phyloP scores from a whole-genome alignment of 176 grass and related monocot species.

The Oryza australiensis region DNA sequence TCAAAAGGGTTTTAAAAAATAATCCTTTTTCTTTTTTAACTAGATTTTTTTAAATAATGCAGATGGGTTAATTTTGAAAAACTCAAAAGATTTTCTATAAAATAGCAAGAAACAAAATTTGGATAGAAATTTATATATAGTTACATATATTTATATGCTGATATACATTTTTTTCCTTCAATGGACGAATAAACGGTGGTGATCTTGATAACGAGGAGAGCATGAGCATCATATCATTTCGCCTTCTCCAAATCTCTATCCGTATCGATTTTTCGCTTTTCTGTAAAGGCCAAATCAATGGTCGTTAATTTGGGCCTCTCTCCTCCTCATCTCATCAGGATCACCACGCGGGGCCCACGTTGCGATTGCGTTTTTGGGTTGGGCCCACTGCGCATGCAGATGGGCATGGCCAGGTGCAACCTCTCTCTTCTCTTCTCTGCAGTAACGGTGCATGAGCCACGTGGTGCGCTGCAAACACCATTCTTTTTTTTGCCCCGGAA shows the following conservation, averaged over 20 bases:
- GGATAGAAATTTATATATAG: no score
- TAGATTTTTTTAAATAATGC: no score
- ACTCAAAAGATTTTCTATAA: no score
- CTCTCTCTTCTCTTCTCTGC: neutral
- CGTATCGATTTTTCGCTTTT: neutral
- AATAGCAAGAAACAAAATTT: no score
- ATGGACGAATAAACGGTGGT: neutral
- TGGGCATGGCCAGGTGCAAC: neutral
- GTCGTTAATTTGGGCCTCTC: neutral
- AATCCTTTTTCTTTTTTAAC: no score
- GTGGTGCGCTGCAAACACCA: neutral
- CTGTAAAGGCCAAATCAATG: constrained; percentile 5
- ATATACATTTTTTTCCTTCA: neutral
- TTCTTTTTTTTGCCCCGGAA: neutral
- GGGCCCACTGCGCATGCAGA: neutral
- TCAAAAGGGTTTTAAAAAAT: no score
- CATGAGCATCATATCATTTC: neutral
- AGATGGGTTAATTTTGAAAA: no score
- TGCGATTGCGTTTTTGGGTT: neutral
- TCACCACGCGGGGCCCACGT: neutral
- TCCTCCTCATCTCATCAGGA: neutral
- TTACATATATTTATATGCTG: neutral
- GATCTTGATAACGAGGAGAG: neutral
- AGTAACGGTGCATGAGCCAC: neutral
- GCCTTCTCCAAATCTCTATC: constrained; percentile 2